Base-by-base conservation (phyloP, 257 asterid species). In the Rhazya stricta region DNA sequence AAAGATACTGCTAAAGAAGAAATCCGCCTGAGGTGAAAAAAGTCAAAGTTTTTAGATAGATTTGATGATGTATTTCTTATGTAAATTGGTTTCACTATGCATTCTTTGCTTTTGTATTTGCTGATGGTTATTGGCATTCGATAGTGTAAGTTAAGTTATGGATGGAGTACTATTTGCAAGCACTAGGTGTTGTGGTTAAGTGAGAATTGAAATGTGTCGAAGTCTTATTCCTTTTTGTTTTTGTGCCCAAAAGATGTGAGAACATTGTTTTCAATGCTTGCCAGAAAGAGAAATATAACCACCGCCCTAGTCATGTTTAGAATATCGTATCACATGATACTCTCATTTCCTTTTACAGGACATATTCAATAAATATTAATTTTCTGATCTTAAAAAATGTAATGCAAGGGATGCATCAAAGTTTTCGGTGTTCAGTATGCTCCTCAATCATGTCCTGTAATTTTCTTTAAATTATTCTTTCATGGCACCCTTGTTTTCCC, bases 1-100 rank as follows among this genome's bases (percentile, higher is more conserved):
- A 91, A 88, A 75, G 97, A 95, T 76, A 78, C 84, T 54, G 77
- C 85, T 29, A 95, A 91, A 79, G 99, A 95, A 82, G 99, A 95
- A 81, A 95, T 89, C 72, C 91, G 99, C 71, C 80, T 95, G 83
- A 88, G 98, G 99, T 91, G 82, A 81, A 32, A 10, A n/a, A 27
- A 0, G 15, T 51, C 67, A 65, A 25, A 77, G 27, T 48, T 71
- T 67, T 70, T 43, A 27, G 21, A 25, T 4, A 27, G 67, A 45
- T 74, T 61, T 67, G 45, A 43, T n/a, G 43, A 42, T 11, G 9
- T 65, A 27, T 51, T 56, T 62, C 6, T 65, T 2, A 21, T 19
- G 43, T 65, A 37, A 29, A 36, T 19, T 65, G 29, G 46, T 65
- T 39, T 66, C 12, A 11, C 39, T 46, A 53, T 25, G 45, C 13